Base-by-base conservation (phyloP, 176 grass and related monocot genomes). In the Eremochloa ophiuroides region DNA sequence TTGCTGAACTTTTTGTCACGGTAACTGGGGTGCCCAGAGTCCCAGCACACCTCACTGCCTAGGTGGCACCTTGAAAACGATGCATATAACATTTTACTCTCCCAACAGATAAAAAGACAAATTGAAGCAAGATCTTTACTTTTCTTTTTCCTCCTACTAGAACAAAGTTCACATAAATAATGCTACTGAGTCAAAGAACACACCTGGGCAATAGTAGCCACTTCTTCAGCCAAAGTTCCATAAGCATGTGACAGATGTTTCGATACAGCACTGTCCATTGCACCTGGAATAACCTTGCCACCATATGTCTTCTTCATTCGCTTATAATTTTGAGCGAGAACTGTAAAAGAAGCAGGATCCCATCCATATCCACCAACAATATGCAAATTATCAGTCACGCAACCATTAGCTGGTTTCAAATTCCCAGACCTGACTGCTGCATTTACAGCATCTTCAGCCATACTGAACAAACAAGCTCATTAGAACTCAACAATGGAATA, bases 401-500 rank as follows among this genome's bases (percentile, higher is more conserved):
- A 98, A 25, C 68, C 86, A 89, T 98, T 98, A 48, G 75, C 63
- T 47, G 90, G 67, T 80, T 90, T 93, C 85, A 98, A 87, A 87
- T 89, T 86, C 71, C 92, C 95, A 53, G 86, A 87, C n/a, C 73
- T 84, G 89, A 98, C 87, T 69, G 95, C 92, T 46, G 79, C 90
- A 84, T 93, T 85, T 86, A 95, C 84, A 76, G 90, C 95, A 80
- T 98, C 95, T 82, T 95, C 95, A 77, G 95, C 95, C 95, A 95
- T 98, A 85, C 95, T 98, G 85, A 83, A 48, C 47, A 62, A 62
- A 72, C 18, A 74, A 78, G 23, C 20, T 77, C 10, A 83, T 88
- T 55, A 92, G 73, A 42, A 80, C 23, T 62, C 37, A 69, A 58
- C 60, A 43, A 51, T 20, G 4, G 1, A 1, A 39, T 83, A 74